Percentiles rank a stretch among this genome's conserved stretches.
Evolutionary conservation across 2,329 filamentous ascomycete species (phyloP).

Genomic region (Phialophora chinensis): DNA sequence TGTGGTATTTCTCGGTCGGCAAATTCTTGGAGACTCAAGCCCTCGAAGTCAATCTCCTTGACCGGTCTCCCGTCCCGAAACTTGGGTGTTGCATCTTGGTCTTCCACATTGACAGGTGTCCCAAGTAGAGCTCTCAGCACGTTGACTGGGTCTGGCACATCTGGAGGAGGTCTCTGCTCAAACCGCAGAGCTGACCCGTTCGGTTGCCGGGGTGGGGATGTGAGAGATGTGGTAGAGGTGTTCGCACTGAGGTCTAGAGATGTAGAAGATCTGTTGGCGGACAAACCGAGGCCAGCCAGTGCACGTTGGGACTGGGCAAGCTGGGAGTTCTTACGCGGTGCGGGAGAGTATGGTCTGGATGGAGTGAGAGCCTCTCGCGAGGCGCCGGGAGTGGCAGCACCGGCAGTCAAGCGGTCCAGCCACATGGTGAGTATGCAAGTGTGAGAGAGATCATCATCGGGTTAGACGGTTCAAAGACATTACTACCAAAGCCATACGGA

Average conservation of each 20-base stretch:
- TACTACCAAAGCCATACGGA: not conserved
- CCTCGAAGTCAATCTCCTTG: conserved; percentile 77
- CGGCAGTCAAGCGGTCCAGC: conserved; percentile 79
- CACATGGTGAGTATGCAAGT: conserved; percentile 65
- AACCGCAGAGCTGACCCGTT: conserved; percentile 74
- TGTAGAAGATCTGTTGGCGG: conserved; percentile 71
- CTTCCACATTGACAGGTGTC: conserved; percentile 24
- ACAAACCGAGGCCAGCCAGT: conserved; percentile 65
- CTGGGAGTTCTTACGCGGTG: conserved; percentile 70
- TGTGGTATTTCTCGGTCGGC: conserved; percentile 53
- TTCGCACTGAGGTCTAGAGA: conserved; percentile 74
- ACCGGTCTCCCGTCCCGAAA: conserved; percentile 39
- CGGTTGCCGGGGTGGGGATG: conserved; percentile 66
- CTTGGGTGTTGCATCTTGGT: conserved; percentile 28
- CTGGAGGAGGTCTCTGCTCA: conserved; percentile 56
- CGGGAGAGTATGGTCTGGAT: conserved; percentile 74
- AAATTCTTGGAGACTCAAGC: conserved; percentile 76
- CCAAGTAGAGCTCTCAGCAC: conserved; percentile 67
- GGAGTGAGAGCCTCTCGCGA: conserved; percentile 66
- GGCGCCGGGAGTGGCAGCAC: conserved; percentile 62
- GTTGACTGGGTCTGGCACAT: conserved; percentile 72
- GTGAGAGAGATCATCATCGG: not conserved
- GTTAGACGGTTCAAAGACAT: conserved; percentile 1
- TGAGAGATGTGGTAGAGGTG: conserved; percentile 77
- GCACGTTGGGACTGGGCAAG: conserved; percentile 70